Conservation (phyloP, 2,329 filamentous ascomycete genomes). For the Aspergillaceae sp. region DNA sequence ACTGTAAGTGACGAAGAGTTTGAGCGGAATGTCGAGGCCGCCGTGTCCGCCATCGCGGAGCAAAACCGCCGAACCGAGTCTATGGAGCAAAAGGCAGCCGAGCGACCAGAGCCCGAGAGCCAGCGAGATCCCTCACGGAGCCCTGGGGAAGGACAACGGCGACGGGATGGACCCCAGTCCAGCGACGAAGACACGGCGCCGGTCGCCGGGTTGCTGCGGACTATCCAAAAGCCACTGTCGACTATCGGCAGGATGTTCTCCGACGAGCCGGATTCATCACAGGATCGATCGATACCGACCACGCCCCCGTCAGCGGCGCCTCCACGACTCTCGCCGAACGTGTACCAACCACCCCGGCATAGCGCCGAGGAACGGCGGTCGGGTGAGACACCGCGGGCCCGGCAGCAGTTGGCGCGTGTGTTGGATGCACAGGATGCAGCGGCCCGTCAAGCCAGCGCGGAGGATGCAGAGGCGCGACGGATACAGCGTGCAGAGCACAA, state of each 20-base stretch:
- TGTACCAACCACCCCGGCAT: slow-evolving; percentile 36
- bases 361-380: slow-evolving; percentile 27
- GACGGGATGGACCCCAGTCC: slow-evolving; percentile 26
- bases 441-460: slow-evolving; percentile 80
- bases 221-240: slow-evolving; percentile 81
- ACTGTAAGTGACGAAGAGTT: slow-evolving; percentile 95
- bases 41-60: slow-evolving; percentile 91
- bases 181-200: slow-evolving; percentile 66
- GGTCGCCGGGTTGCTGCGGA: slow-evolving; percentile 75
- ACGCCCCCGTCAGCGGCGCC: slow-evolving; percentile 42
- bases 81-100: slow-evolving; percentile 29
- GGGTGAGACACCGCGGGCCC: slow-evolving; percentile 17
- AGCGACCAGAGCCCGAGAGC: slow-evolving; percentile 37
- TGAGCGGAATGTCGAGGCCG: slow-evolving; percentile 89
- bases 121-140: slow-evolving; percentile 53
- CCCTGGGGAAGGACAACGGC: slow-evolving; percentile 51
- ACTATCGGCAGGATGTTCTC: slow-evolving; percentile 94
- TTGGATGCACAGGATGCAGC: slow-evolving; percentile 77
- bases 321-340: slow-evolving; percentile 42
- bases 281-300: slow-evolving; percentile 26
- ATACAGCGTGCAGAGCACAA: slow-evolving; percentile 77
- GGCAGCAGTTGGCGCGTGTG: slow-evolving; percentile 28
- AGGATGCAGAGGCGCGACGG: slow-evolving; percentile 75
- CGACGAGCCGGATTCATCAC: slow-evolving; percentile 46
- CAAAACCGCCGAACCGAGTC: slow-evolving; percentile 59